Evolutionary conservation across 2,329 filamentous ascomycete species (phyloP).

Genomic region (Pleurostoma richardsiae): DNA sequence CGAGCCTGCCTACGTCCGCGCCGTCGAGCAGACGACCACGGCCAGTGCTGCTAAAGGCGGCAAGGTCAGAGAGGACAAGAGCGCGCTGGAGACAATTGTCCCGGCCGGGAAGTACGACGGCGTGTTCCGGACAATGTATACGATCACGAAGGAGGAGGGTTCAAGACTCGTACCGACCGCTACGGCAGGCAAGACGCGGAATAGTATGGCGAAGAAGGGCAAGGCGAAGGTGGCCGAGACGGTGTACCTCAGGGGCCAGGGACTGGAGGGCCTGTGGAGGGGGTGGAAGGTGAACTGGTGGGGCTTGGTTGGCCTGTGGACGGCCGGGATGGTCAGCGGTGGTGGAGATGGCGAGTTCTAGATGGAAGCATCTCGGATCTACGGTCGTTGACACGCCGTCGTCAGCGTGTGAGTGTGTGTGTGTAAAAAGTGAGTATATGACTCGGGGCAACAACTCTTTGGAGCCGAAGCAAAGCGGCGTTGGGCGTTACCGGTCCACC

Average conservation of each 20-base stretch:
- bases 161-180: slow-evolving; percentile 38
- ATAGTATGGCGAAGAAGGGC: slow-evolving; percentile 16
- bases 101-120: slow-evolving; percentile 77
- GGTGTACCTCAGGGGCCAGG: slow-evolving; percentile 57
- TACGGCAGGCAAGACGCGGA: slow-evolving; percentile 20
- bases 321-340: slow-evolving; percentile 57
- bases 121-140: slow-evolving; percentile 87
- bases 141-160: slow-evolving; percentile 80
- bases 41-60: slow-evolving; percentile 14
- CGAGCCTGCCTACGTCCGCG: slow-evolving; percentile 43
- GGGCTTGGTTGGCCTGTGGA: slow-evolving; percentile 71
- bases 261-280: slow-evolving; percentile 62
- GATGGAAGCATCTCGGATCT: slow-evolving; percentile 1
- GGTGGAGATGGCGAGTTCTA: slow-evolving; percentile 59
- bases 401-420: no score
- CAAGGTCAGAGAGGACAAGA: slow-evolving; percentile 10
- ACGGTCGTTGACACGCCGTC: no score
- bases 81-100: slow-evolving; percentile 66
- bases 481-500: slow-evolving; percentile 1
- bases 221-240: slow-evolving; percentile 31
- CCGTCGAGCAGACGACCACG: slow-evolving; percentile 29
- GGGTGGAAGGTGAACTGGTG: slow-evolving; percentile 77
- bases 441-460: not conserved
- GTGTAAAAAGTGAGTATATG: not conserved
- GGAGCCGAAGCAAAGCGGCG: slow-evolving; percentile 1